A percentile compares a stretch with the other conserved stretches of the same genome.
phyloP scores from a whole-genome alignment of 164 flowering plant species.

The Stephania japonica region DNA sequence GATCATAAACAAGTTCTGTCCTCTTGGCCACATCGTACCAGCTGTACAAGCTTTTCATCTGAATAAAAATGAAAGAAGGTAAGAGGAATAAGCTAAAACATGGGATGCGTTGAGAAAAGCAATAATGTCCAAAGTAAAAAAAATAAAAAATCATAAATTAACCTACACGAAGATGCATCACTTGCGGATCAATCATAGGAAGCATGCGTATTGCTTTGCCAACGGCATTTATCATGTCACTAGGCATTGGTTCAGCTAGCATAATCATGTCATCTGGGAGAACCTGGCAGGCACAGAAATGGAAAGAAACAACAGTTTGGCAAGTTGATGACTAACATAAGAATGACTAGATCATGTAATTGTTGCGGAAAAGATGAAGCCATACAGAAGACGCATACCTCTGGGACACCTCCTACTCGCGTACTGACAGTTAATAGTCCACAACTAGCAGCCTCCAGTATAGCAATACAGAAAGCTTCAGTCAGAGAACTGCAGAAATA shows the following conservation, averaged over 20 bases:
- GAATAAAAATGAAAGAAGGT: constrained; percentile 14
- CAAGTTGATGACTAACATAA: not conserved
- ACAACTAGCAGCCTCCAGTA: constrained; percentile 98
- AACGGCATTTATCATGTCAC: constrained; percentile 83
- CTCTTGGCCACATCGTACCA: constrained; percentile 98
- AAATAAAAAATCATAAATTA: not conserved
- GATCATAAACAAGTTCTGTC: constrained; percentile 83
- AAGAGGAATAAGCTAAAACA: not conserved
- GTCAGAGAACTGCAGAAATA: constrained; percentile 67
- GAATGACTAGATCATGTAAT: constrained; percentile 1
- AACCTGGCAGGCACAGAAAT: constrained; percentile 36
- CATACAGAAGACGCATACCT: constrained; percentile 39
- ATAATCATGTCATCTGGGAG: constrained; percentile 96
- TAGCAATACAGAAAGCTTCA: constrained; percentile 98
- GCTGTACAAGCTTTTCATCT: constrained; percentile 83
- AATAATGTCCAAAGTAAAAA: not conserved
- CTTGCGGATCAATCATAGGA: constrained; percentile 84
- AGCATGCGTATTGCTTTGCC: constrained; percentile 68
- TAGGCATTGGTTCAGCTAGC: constrained; percentile 87
- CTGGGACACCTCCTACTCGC: constrained; percentile 98
- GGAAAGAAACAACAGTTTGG: not conserved
- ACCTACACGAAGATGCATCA: constrained; percentile 92
- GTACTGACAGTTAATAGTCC: constrained; percentile 97
- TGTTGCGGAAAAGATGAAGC: not conserved
- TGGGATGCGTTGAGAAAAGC: not conserved